Percentiles rank a stretch among this genome's conserved stretches.
Evolutionary conservation across 352 stramenopile species (phyloP).

Genomic region (Globisporangium cystogenes): DNA sequence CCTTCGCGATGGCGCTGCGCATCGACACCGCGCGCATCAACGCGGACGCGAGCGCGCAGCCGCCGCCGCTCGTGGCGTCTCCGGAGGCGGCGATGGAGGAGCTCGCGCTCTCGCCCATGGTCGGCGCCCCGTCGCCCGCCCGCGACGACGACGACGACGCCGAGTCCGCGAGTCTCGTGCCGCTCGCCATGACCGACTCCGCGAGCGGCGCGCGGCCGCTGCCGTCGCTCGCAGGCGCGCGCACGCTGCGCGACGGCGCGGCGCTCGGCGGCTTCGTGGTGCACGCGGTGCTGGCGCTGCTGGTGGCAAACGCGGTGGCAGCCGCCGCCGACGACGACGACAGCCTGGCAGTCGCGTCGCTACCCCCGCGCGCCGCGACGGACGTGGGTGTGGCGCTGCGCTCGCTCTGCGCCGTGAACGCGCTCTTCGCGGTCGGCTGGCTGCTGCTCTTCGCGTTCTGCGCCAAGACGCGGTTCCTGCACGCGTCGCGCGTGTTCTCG

Average conservation of each 20-base stretch:
- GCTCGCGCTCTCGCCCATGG: constrained; percentile 45
- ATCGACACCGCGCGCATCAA: constrained; percentile 15
- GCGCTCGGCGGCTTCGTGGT: constrained; percentile 44
- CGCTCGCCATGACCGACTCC: constrained; percentile 65
- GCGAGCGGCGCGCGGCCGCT: constrained; percentile 46
- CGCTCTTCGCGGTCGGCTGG: constrained; percentile 67
- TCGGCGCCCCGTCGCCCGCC: no score
- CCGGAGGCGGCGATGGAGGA: constrained; percentile 41
- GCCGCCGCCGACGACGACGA: no score
- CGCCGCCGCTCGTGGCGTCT: not conserved
- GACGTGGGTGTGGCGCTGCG: constrained; percentile 50
- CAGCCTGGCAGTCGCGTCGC: not conserved
- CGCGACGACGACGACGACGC: no score
- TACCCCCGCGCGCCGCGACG: constrained; percentile 28
- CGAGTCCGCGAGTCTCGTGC: constrained; percentile 41
- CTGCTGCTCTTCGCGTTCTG: constrained; percentile 70
- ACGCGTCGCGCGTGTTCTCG: constrained; percentile 64
- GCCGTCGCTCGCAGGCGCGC: constrained; percentile 51
- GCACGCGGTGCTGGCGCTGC: constrained; percentile 45
- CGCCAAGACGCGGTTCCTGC: constrained; percentile 69
- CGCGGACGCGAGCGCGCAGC: constrained; percentile 3
- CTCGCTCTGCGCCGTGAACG: constrained; percentile 64
- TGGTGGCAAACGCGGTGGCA: no score
- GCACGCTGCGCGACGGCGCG: constrained; percentile 54
- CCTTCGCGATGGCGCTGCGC: constrained; percentile 14